Evolutionary conservation across 2,329 filamentous ascomycete genomes (phyloP), one percentile per base, ranked within the genome.

Genomic region (Botrytis porri): DNA sequence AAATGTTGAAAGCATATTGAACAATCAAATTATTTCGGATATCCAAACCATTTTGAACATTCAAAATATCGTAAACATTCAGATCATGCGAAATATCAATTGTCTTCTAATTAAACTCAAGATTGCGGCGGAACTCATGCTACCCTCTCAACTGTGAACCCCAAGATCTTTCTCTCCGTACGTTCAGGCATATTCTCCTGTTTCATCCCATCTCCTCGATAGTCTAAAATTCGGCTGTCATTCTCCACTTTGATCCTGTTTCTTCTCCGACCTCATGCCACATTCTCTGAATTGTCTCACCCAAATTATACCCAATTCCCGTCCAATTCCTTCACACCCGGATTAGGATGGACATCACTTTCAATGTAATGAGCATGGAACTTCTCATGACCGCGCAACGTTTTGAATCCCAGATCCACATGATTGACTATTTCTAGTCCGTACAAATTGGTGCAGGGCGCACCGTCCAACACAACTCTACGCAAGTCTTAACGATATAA

Each of bases 231-330:
- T 12, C 12, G 29, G 51, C 64, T 37, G 39, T 25, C 18, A 20
- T 71, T n/a, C 45, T 57, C 74, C 71, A 75, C n/a, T 74, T 65
- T 43, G 69, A 69, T 7, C 71, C 59, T 16, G 59, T 73, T 57
- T 54, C 37, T 25, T 61, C 57, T 25, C 57, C 66, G 10, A 74
- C 60, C 54, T 72, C n/a, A 32, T 73, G 54, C 51, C 70, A 73
- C 45, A 74, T 45, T 20, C 35, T 69, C 57, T 51, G 43, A 22
- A 74, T 74, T 59, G 45, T 54, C 25, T 70, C 3, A 83, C 79
- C 54, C 83, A 80, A 12, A 85, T 76, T 29, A 86, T 80, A 71
- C 85, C 81, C 4, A 84, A 78, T 37, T 79, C 10, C 81, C 81
- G 29, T 82, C 76, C 37, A 85, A 75, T 65, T 80, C 73, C 25